These are phyloP conservation scores for Thielaviopsis punctulata DNA, from an alignment of 2,329 filamentous ascomycete species.

Conservation along the genomic window DNA sequence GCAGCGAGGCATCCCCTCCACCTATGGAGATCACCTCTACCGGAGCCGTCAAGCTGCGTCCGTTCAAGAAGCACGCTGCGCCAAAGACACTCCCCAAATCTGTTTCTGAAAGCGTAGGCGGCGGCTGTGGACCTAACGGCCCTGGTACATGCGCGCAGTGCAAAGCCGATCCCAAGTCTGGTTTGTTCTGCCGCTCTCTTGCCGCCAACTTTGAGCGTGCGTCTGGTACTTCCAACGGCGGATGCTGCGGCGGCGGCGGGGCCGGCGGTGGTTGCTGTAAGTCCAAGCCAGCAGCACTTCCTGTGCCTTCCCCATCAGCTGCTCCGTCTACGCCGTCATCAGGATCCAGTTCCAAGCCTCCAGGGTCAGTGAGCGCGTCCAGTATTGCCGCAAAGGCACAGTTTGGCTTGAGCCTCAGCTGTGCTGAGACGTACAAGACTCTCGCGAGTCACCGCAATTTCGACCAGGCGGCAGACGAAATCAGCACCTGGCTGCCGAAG, in stretches of 20 bases:
- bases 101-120: slow-evolving; percentile 15
- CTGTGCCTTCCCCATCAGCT: slow-evolving; percentile 11
- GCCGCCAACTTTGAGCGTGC: slow-evolving; percentile 44
- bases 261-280: slow-evolving; percentile 50
- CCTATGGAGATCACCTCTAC: slow-evolving; percentile 43
- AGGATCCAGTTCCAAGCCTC: slow-evolving; percentile 13
- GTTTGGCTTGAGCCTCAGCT: slow-evolving; percentile 43
- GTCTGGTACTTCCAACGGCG: slow-evolving; percentile 22
- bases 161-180: slow-evolving; percentile 58
- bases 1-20: slow-evolving; percentile 37
- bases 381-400: slow-evolving; percentile 18
- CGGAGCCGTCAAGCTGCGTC: slow-evolving; percentile 42
- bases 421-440: slow-evolving; percentile 64
- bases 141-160: slow-evolving; percentile 70
- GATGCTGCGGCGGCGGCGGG: slow-evolving; percentile 48
- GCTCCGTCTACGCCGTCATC: slow-evolving; percentile 20
- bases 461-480: slow-evolving; percentile 53
- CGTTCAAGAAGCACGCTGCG: slow-evolving; percentile 7
- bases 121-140: slow-evolving; percentile 45
- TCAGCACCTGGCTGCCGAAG: slow-evolving; percentile 59
- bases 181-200: slow-evolving; percentile 67
- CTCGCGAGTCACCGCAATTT: slow-evolving; percentile 63
- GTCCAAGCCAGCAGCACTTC: slow-evolving; percentile 18
- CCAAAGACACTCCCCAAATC: slow-evolving; percentile 16
- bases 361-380: slow-evolving; percentile 3